Evolutionary conservation across 177 flowering plant genomes (phyloP).

Genomic region (Vitis hybrid): DNA sequence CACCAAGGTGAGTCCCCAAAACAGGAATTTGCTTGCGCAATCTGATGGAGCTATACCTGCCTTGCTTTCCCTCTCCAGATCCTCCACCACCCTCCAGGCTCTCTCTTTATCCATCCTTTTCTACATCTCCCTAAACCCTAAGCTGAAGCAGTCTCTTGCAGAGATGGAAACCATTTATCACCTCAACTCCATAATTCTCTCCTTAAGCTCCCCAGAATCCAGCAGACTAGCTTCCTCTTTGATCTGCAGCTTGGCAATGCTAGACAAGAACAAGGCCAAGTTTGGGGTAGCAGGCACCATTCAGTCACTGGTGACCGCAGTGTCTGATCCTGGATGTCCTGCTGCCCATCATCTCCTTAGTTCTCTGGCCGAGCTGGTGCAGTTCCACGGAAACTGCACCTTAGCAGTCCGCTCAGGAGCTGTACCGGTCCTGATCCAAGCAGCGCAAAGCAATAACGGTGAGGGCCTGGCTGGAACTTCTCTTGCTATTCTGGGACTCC

Average conservation of each 20-base stretch:
- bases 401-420: conserved; percentile 57
- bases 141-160: conserved; percentile 46
- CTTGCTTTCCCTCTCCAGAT: conserved; percentile 36
- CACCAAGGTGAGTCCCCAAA: conserved; percentile 59
- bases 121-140: conserved; percentile 66
- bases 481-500: conserved; percentile 46
- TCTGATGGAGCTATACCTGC: conserved; percentile 39
- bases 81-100: conserved; percentile 29
- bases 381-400: conserved; percentile 76
- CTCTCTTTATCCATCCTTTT: conserved; percentile 61
- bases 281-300: conserved; percentile 70
- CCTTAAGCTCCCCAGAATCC: conserved; percentile 33
- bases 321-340: conserved; percentile 16
- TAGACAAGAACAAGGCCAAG: conserved; percentile 67
- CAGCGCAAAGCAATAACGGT: conserved; percentile 30
- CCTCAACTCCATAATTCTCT: conserved; percentile 46
- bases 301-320: conserved; percentile 42
- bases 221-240: conserved; percentile 46
- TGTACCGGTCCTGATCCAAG: conserved; percentile 34
- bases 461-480: conserved; percentile 57
- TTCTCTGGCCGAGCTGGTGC: conserved; percentile 64
- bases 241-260: conserved; percentile 72
- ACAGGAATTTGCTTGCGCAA: conserved; percentile 46
- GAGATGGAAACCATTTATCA: conserved; percentile 43
- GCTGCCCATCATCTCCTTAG: conserved; percentile 62